Evolutionary conservation across 169 alveolate genomes (phyloP).

Genomic region (Plasmodium coatneyi): DNA sequence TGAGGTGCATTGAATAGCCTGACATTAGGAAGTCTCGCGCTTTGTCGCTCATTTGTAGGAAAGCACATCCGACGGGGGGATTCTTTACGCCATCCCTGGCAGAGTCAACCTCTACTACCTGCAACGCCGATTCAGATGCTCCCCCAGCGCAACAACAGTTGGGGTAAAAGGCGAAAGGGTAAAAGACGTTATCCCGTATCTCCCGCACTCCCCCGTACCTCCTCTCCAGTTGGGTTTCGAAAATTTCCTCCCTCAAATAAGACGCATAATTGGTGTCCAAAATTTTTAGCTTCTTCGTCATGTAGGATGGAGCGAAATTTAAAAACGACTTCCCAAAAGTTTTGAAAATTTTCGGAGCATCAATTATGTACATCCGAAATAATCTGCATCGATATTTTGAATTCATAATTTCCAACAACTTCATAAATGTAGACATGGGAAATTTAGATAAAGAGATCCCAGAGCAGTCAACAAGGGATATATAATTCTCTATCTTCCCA

Average conservation of each 20-base stretch:
- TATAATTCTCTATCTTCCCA: constrained; percentile 79
- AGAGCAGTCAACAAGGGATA: constrained; percentile 77
- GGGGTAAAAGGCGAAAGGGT: constrained; percentile 78
- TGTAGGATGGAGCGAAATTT: constrained; percentile 75
- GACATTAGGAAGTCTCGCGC: constrained; percentile 15
- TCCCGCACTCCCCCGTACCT: constrained; percentile 78
- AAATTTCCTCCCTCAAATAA: constrained; percentile 58
- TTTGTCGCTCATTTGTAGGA: background rate
- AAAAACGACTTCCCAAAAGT: constrained; percentile 75
- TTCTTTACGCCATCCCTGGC: background rate
- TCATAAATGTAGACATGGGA: constrained; percentile 76
- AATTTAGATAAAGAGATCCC: constrained; percentile 76
- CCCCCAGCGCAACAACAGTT: constrained; percentile 14
- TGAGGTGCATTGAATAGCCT: constrained; percentile 65
- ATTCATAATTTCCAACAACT: constrained; percentile 76
- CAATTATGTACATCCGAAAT: constrained; percentile 74
- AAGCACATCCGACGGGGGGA: background rate
- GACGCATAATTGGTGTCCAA: constrained; percentile 60
- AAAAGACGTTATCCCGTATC: constrained; percentile 51
- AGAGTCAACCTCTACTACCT: background rate
- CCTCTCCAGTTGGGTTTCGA: constrained; percentile 75
- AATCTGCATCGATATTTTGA: constrained; percentile 81
- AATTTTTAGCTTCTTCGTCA: constrained; percentile 75
- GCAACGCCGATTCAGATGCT: background rate
- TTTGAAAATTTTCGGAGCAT: constrained; percentile 78